phyloP scores from a whole-genome alignment of 2,329 filamentous ascomycete genomes.

The Tolypocladium ovalisporum region DNA sequence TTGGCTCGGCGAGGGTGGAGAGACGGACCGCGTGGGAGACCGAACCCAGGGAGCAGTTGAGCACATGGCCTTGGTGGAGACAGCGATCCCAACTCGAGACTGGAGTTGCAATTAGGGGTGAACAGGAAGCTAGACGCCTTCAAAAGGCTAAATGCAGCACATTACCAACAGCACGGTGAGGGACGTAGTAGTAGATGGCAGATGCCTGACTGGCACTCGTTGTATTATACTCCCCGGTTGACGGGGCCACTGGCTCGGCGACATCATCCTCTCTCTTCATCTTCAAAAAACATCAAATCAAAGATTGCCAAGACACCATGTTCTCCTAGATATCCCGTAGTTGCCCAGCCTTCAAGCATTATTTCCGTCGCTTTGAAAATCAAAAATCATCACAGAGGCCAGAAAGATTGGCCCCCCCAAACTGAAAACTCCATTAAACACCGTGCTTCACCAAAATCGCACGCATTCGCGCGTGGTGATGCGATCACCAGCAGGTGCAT shows the following conservation, averaged over 20 bases:
- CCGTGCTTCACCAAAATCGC: slow-evolving; percentile 1
- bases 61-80: neutral
- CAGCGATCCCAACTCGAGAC: neutral
- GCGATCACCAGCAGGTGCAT: neutral
- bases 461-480: neutral
- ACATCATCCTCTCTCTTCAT: neutral
- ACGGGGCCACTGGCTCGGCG: neutral
- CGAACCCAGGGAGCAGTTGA: neutral
- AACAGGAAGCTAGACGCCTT: neutral
- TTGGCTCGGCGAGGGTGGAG: neutral
- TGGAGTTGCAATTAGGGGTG: neutral
- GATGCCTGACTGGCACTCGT: neutral
- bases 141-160: neutral
- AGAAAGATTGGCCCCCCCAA: neutral
- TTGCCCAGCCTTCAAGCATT: neutral
- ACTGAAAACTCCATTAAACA: slow-evolving; percentile 2
- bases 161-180: neutral
- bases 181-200: neutral
- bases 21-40: neutral
- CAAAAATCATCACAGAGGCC: too few species aligned
- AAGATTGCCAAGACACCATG: neutral
- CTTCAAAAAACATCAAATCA: neutral
- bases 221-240: neutral
- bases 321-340: neutral
- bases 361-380: neutral